phyloP scores from a whole-genome alignment of 495 filamentous ascomycete species.

The Talaromyces liani region DNA sequence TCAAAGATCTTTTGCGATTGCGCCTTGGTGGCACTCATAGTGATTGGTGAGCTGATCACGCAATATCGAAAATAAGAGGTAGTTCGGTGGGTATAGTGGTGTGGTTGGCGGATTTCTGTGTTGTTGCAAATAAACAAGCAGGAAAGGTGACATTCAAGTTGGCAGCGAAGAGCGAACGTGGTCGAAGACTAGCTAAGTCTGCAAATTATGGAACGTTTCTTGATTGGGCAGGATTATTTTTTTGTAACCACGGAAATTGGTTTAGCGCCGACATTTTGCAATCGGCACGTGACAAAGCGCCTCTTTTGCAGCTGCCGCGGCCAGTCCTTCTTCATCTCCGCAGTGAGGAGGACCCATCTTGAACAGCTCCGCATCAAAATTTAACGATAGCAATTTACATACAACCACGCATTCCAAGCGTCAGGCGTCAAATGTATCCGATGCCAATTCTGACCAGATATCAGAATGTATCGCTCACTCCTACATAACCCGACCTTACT shows the following conservation, averaged over 20 bases:
- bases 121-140: not conserved
- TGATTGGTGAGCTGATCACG: conserved; percentile 19
- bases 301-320: not conserved
- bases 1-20: conserved; percentile 96
- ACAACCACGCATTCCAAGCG: not conserved
- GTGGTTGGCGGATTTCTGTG: not conserved
- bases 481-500: conserved; percentile 2
- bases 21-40: conserved; percentile 85
- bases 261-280: not conserved
- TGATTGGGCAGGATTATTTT: not conserved
- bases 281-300: not conserved
- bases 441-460: conserved; percentile 11
- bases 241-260: conserved; percentile 3
- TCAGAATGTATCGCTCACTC: conserved; percentile 17
- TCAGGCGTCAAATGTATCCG: not conserved
- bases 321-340: not conserved
- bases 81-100: not conserved
- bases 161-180: conserved; percentile 24
- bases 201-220: not conserved
- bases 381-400: not conserved
- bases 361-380: conserved; percentile 2
- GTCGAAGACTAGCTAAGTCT: conserved; percentile 16
- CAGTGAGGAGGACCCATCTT: not conserved
- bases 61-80: not conserved
- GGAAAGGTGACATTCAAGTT: not conserved